phyloP scores from a whole-genome alignment of 2,329 filamentous ascomycete genomes.

The Coniochaeta sp. region DNA sequence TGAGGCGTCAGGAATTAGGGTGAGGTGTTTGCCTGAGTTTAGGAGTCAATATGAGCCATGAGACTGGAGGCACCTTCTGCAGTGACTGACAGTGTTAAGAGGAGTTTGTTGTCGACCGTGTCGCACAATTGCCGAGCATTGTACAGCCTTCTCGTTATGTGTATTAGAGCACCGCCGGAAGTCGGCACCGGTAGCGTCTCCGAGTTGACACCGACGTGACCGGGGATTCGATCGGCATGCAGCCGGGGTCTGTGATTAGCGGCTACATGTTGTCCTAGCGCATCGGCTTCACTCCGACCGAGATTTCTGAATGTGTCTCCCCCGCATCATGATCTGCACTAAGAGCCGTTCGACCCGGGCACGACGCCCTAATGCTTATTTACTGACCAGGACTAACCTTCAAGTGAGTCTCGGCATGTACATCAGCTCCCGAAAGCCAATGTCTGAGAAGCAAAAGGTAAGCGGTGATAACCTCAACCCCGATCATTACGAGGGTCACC shows the following conservation, averaged over 20 bases:
- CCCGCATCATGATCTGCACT: neutral
- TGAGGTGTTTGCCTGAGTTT: neutral
- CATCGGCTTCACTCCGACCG: neutral
- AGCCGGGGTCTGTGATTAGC: neutral
- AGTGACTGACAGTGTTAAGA: neutral
- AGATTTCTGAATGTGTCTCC: neutral
- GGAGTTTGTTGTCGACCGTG: neutral
- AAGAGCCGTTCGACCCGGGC: too few relatives aligned
- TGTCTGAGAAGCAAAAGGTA: too few relatives aligned
- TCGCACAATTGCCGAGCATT: neutral
- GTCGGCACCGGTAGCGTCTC: neutral
- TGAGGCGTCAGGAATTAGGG: neutral
- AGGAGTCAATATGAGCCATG: neutral
- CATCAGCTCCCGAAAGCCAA: too few relatives aligned
- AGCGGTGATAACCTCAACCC: too few relatives aligned
- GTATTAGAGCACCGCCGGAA: neutral
- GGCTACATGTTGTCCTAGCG: neutral
- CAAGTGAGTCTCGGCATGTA: too few relatives aligned
- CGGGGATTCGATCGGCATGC: neutral
- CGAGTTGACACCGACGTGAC: neutral
- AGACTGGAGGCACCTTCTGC: neutral
- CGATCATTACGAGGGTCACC: too few relatives aligned
- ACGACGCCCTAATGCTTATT: too few relatives aligned
- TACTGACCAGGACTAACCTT: too few relatives aligned
- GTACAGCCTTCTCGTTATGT: neutral